Conservation (phyloP, 768 basidiomycete genomes). For the Russula dissimulans region DNA sequence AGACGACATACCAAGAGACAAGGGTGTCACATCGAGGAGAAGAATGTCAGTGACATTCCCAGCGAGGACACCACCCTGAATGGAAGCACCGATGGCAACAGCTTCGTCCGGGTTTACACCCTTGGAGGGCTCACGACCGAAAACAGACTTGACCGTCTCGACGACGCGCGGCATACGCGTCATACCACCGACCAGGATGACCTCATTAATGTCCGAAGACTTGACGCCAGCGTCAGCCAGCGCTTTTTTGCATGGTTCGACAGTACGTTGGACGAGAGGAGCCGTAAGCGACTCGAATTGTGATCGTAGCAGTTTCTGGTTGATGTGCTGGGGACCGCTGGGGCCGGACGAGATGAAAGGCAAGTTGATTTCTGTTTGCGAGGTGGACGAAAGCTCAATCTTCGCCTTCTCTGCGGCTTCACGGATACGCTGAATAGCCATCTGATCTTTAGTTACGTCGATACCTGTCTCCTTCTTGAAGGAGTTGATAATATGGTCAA, state of each 20-base stretch:
- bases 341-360: slow-evolving; percentile 98
- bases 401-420: slow-evolving; percentile 99
- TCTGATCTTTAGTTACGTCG: slow-evolving; percentile 75
- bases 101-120: slow-evolving; percentile 99
- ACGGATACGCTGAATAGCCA: slow-evolving; percentile 98
- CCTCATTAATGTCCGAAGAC: slow-evolving; percentile 87
- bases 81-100: slow-evolving; percentile 95
- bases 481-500: slow-evolving; percentile 76
- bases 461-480: slow-evolving; percentile 92
- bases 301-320: slow-evolving; percentile 77
- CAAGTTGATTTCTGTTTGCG: slow-evolving; percentile 94
- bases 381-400: slow-evolving; percentile 91
- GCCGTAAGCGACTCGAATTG: slow-evolving; percentile 85
- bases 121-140: slow-evolving; percentile 95
- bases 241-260: slow-evolving; percentile 97
- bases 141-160: slow-evolving; percentile 89
- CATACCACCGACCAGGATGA: slow-evolving; percentile 98
- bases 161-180: slow-evolving; percentile 93
- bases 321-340: slow-evolving; percentile 94
- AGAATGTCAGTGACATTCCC: slow-evolving; percentile 95
- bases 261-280: slow-evolving; percentile 75
- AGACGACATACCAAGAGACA: slow-evolving; percentile 72
- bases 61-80: slow-evolving; percentile 96
- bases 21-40: slow-evolving; percentile 89
- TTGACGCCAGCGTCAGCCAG: slow-evolving; percentile 90